Evolutionary conservation across 2,329 filamentous ascomycete genomes (phyloP).

Genomic region (Sclerotinia spermophila): DNA sequence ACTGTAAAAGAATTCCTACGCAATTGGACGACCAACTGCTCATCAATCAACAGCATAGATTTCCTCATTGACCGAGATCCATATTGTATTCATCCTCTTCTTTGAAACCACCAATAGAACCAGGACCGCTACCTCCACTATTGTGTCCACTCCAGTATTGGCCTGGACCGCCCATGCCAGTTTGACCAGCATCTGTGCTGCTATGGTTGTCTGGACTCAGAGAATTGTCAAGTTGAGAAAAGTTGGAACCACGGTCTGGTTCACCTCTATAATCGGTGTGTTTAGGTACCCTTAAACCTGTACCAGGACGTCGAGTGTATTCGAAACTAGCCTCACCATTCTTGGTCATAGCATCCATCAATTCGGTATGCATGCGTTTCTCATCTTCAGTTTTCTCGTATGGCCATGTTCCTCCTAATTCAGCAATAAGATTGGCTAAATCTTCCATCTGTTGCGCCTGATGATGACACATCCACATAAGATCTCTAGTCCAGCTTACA

Average conservation of each 20-base stretch:
- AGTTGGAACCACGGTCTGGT: conserved; percentile 51
- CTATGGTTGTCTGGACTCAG: conserved; percentile 49
- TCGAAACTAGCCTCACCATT: conserved; percentile 70
- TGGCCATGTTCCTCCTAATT: conserved; percentile 71
- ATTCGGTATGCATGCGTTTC: conserved; percentile 89
- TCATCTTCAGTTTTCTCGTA: conserved; percentile 88
- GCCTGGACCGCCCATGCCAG: conserved; percentile 36
- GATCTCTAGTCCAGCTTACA: conserved; percentile 93
- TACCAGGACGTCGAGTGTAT: conserved; percentile 80
- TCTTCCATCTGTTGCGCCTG: conserved; percentile 89
- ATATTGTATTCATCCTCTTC: conserved; percentile 93
- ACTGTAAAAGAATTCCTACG: background rate
- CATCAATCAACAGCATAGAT: conserved; percentile 7
- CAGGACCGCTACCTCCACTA: conserved; percentile 67
- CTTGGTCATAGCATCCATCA: conserved; percentile 80
- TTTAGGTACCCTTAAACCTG: conserved; percentile 83
- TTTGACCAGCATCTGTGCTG: conserved; percentile 33
- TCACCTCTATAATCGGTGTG: conserved; percentile 92
- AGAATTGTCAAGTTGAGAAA: conserved; percentile 41
- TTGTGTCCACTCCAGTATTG: conserved; percentile 67
- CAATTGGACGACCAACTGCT: background rate
- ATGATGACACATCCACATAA: conserved; percentile 94
- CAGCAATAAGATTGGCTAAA: conserved; percentile 69
- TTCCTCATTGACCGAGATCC: conserved; percentile 55
- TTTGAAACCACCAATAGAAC: conserved; percentile 73